Conservation (phyloP, 495 filamentous ascomycete genomes). For the Schizothecium vesticola region DNA sequence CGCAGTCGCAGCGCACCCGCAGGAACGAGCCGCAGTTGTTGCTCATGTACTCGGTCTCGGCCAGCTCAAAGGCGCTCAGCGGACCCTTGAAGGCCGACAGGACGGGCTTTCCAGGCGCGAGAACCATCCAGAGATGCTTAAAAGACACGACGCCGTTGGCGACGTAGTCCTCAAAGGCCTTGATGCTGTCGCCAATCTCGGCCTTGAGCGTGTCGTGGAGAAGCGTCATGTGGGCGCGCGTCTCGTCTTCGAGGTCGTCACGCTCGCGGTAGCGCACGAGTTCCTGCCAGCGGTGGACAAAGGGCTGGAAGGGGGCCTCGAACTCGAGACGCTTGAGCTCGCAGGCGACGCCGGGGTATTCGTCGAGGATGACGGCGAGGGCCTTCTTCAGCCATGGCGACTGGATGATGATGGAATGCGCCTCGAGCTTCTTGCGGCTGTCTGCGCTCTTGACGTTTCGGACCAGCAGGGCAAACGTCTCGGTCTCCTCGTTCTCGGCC, state of each 20-base stretch:
- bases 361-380: conserved; percentile 50
- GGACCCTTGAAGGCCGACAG: conserved; percentile 26
- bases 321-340: conserved; percentile 57
- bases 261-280: conserved; percentile 43
- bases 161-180: conserved; percentile 52
- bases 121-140: conserved; percentile 45
- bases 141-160: conserved; percentile 55
- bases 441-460: conserved; percentile 38
- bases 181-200: conserved; percentile 54
- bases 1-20: conserved; percentile 36
- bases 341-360: conserved; percentile 61
- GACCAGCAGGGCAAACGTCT: conserved; percentile 29
- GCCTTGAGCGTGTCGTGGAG: conserved; percentile 51
- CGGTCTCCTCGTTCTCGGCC: conserved; percentile 35
- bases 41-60: conserved; percentile 25
- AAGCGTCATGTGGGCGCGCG: conserved; percentile 53
- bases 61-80: conserved; percentile 32
- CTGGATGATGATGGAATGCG: conserved; percentile 61
- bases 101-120: conserved; percentile 35
- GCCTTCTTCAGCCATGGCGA: conserved; percentile 56
- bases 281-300: conserved; percentile 62
- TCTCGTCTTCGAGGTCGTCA: conserved; percentile 43
- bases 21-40: conserved; percentile 40
- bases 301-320: conserved; percentile 53
- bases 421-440: conserved; percentile 54